Conservation (phyloP, 495 filamentous ascomycete genomes). For the Neurospora hispaniola region DNA sequence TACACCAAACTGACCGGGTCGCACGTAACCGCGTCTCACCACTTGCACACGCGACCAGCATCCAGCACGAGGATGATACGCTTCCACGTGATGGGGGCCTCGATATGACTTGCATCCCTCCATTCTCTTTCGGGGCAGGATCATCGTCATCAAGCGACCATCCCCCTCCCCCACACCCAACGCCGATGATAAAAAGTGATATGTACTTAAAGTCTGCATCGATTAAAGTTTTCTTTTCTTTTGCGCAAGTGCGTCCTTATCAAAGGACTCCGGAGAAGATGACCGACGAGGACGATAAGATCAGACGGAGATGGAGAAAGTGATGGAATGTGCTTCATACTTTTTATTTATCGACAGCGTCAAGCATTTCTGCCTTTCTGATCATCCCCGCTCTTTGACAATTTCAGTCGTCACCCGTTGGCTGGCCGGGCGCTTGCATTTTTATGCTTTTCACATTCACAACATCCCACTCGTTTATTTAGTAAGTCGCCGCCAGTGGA, state of each 20-base stretch:
- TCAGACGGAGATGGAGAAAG: too few relatives aligned
- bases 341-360: background rate
- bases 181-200: background rate
- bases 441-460: background rate
- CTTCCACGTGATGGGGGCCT: constrained; percentile 10
- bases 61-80: constrained; percentile 13
- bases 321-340: background rate
- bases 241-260: background rate
- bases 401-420: background rate
- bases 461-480: too few relatives aligned
- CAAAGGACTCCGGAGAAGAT: background rate
- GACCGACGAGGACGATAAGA: background rate
- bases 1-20: background rate
- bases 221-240: background rate
- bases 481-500: too few relatives aligned
- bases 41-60: background rate
- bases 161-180: background rate
- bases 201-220: background rate
- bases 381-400: background rate
- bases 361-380: background rate
- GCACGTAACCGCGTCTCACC: constrained; percentile 5
- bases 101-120: background rate
- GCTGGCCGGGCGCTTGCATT: background rate
- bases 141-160: background rate
- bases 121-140: background rate